Base-by-base conservation (phyloP, 805 yeast species). In the Starmerella geochares region DNA sequence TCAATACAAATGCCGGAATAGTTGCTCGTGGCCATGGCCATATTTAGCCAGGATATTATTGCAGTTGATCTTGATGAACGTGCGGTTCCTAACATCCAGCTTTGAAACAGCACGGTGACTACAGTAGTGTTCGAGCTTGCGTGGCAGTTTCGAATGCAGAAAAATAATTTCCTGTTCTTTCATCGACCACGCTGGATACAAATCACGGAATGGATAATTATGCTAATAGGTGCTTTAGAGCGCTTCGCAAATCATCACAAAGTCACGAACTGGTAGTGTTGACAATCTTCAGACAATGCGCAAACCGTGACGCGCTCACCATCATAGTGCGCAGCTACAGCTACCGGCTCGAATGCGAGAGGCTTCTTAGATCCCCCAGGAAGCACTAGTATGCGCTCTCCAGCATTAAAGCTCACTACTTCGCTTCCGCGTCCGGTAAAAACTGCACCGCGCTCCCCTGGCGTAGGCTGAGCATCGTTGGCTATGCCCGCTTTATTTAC, bases 261-360 rank as follows among this genome's bases (percentile, higher is more conserved):
- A 10, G 38, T 33, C 19, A 45, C 4, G 27, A 53, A 50, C 37
- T 50, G 47, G 21, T 46, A 53, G 25, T 53, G 55, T 29, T 47
- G 55, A 13, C 46, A 37, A 39, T 53, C 55, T 19, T 50, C 49
- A 10, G 55, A 49, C 9, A 53, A 27, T 3, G 47, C 50, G 28
- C 55, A 53, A 7, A 42, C 50, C 2, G 33, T 24, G 14, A 37
- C 27, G 24, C 7, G 2, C 4, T 32, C 28, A 10, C 23, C 38
- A 10, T 47, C 48, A n/a, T 17, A 16, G 3, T 51, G 28, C 2
- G 48, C 42, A 11, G 48, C 37, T 4, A 47, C 27, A 3, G 55
- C 49, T 1, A 20, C 27, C 2, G 55, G 53, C 36, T 46, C 47
- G 50, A 53, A 43, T 13, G 40, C 55, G 2, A 50, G 46, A 3